phyloP scores from a whole-genome alignment of 2,329 filamentous ascomycete genomes.

The Phyllosticta paracitricarpa region DNA sequence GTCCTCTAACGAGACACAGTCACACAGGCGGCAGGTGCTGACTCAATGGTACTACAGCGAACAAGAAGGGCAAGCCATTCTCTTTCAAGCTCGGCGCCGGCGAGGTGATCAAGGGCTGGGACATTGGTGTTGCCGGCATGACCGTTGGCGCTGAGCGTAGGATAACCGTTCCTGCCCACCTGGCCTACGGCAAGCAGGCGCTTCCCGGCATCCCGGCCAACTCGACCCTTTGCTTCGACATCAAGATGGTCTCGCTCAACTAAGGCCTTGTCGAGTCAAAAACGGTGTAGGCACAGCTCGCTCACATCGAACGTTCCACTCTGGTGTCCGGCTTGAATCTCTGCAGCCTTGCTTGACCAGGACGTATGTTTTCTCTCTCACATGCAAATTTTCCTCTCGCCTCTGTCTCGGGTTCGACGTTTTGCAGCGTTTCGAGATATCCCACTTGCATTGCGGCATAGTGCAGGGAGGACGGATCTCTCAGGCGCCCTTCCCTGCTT shows the following conservation, averaged over 20 bases:
- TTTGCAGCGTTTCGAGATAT: conserved; percentile 31
- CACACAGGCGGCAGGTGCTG: conserved; percentile 12
- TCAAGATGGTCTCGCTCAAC: conserved; percentile 42
- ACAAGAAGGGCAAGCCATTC: conserved; percentile 99
- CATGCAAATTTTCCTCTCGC: conserved; percentile 13
- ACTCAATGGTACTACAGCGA: conserved; percentile 48
- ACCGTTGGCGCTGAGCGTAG: conserved; percentile 86
- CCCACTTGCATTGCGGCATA: conserved; percentile 27
- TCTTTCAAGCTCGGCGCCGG: conserved; percentile 87
- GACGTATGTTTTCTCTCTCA: conserved; percentile 14
- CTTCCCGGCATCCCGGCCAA: conserved; percentile 82
- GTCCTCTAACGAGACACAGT: not conserved
- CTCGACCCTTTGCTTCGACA: conserved; percentile 83
- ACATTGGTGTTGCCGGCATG: conserved; percentile 90
- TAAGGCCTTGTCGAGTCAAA: conserved; percentile 17
- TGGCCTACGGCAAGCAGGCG: conserved; percentile 80
- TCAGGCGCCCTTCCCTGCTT: conserved; percentile 14
- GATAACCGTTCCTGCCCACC: conserved; percentile 74
- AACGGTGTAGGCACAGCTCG: not conserved
- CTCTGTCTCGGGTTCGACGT: conserved; percentile 11
- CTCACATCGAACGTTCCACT: not conserved
- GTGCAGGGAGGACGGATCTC: conserved; percentile 33
- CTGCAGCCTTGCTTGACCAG: conserved; percentile 12
- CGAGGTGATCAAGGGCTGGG: conserved; percentile 99
- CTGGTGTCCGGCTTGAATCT: not conserved